These are phyloP conservation scores for Dendrocalamus sinicus DNA, from an alignment of 176 grass and related monocot species.

Conservation along the genomic window DNA sequence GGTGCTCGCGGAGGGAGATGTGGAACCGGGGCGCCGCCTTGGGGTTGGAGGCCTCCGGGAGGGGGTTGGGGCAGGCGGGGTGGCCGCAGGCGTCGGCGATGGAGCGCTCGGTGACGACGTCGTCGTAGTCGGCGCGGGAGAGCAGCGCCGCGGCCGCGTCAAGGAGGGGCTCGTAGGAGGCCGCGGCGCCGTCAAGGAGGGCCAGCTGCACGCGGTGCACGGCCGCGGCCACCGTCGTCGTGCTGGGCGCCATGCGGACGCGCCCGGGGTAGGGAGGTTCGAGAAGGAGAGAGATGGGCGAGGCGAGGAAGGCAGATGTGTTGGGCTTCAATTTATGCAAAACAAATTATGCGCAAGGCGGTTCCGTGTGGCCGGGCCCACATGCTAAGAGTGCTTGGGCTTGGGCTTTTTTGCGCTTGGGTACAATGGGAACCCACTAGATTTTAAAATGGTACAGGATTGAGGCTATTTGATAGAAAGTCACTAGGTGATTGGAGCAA, in stretches of 20 bases:
- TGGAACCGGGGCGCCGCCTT: slow-evolving; percentile 50
- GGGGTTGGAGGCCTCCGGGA: not conserved
- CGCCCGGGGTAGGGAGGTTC: not conserved
- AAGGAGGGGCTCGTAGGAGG: slow-evolving; percentile 53
- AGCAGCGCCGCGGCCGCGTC: slow-evolving; percentile 51
- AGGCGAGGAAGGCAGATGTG: not conserved
- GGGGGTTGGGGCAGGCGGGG: slow-evolving; percentile 47
- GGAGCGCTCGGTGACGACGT: slow-evolving; percentile 75
- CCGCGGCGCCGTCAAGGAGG: slow-evolving; percentile 59
- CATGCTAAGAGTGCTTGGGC: no score
- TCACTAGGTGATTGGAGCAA: no score
- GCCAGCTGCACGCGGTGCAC: slow-evolving; percentile 62
- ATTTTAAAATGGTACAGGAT: no score
- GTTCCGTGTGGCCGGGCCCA: no score
- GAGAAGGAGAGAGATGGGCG: not conserved
- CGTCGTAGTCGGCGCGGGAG: slow-evolving; percentile 75
- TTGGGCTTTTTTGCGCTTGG: no score
- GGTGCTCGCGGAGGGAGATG: slow-evolving; percentile 87
- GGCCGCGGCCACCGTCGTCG: slow-evolving; percentile 35
- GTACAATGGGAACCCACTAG: no score
- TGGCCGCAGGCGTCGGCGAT: slow-evolving; percentile 65
- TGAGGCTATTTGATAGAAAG: no score
- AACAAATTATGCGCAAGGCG: no score
- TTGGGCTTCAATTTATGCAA: no score
- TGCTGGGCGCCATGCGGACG: not conserved